Percentiles rank a stretch among this genome's conserved stretches.
Conservation (phyloP, 345 rosid species). For the Salix udensis region DNA sequence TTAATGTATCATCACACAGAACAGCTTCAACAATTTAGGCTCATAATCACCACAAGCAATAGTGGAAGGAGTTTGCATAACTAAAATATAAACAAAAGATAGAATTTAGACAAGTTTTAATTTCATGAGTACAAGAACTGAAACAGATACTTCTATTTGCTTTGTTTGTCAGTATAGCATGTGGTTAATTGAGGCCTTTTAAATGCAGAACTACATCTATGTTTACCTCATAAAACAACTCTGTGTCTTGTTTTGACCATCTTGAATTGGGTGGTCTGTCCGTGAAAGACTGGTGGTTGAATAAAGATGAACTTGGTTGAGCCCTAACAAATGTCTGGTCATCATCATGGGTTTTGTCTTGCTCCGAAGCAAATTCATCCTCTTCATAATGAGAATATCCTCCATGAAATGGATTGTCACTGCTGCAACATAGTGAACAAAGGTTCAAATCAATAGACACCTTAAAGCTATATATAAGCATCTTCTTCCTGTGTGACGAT, state of each 20-base stretch:
- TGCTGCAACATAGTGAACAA: conserved; percentile 29
- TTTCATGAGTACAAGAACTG: not conserved
- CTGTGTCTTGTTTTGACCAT: conserved; percentile 86
- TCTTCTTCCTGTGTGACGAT: too few species aligned
- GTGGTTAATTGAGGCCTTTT: not conserved
- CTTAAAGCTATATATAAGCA: too few species aligned
- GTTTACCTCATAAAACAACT: conserved; percentile 69
- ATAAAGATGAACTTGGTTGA: conserved; percentile 25
- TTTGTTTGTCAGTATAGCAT: not conserved
- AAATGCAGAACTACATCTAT: not conserved
- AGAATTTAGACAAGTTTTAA: not conserved
- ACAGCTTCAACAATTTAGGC: too few species aligned
- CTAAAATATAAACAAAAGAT: not conserved
- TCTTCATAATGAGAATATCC: conserved; percentile 39
- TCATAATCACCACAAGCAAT: too few species aligned
- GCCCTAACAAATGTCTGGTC: conserved; percentile 16
- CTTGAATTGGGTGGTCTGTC: conserved; percentile 48
- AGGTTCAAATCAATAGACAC: not conserved
- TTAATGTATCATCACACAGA: too few species aligned
- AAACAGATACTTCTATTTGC: not conserved
- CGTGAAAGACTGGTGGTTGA: conserved; percentile 72
- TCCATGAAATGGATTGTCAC: conserved; percentile 28
- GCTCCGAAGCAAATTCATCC: conserved; percentile 33
- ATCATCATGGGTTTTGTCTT: conserved; percentile 19
- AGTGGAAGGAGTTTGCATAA: not conserved